Conservation (phyloP, 371 early-diverging fungal genomes). For the Chytridium lagenaria region DNA sequence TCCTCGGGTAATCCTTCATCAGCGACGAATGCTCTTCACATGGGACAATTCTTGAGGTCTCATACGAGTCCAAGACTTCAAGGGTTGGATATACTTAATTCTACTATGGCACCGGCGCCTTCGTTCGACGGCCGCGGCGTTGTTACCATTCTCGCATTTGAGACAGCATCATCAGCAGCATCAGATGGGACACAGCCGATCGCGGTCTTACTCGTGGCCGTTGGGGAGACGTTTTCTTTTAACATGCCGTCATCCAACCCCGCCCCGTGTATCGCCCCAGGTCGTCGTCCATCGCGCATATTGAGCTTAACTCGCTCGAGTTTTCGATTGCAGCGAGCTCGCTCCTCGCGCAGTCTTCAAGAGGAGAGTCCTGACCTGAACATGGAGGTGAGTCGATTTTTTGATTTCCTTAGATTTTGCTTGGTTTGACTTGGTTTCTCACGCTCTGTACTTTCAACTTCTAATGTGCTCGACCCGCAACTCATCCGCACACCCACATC, state of each 20-base stretch:
- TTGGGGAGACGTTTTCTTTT: conserved; percentile 52
- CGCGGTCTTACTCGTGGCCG: conserved; percentile 77
- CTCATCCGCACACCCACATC: too few species aligned
- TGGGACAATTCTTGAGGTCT: background rate
- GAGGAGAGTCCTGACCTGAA: background rate
- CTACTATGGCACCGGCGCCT: background rate
- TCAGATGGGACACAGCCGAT: conserved; percentile 52
- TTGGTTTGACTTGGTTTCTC: too few species aligned
- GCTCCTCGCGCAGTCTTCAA: too few species aligned
- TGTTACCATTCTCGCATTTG: conserved; percentile 17
- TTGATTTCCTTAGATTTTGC: too few species aligned
- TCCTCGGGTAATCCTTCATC: conserved; percentile 22
- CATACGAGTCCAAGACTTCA: conserved; percentile 27
- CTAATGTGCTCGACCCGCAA: too few species aligned
- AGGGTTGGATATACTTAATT: conserved; percentile 2
- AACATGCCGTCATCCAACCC: conserved; percentile 30
- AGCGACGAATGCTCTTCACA: conserved; percentile 35
- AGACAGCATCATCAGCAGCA: background rate
- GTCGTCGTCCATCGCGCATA: conserved; percentile 41
- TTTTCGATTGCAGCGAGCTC: too few species aligned
- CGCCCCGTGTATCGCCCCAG: conserved; percentile 37
- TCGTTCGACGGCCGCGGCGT: background rate
- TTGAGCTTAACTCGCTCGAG: too few species aligned
- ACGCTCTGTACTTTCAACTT: too few species aligned
- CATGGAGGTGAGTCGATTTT: background rate